Base-by-base conservation (phyloP, 352 stramenopile species). In the Phytopythium delawarense region DNA sequence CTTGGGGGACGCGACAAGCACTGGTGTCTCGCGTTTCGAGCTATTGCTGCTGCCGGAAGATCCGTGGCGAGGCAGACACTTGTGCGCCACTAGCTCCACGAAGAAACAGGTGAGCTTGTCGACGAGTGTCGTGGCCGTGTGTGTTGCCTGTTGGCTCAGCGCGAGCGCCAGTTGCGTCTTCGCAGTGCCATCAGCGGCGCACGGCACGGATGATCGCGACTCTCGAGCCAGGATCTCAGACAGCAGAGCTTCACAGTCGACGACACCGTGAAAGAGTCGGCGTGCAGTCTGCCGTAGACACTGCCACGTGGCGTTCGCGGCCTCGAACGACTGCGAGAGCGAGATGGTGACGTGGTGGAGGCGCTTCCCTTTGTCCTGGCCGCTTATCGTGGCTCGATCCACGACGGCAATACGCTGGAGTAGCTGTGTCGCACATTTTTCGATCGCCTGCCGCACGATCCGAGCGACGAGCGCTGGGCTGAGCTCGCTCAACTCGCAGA, bases 271-370 rank as follows among this genome's bases (percentile, higher is more conserved):
- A 21, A 57, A 57, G 30, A 28, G 30, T 18, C 9, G 51, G n/a
- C 15, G 67, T 65, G 64, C 67, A 70, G 12, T 70, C 54, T 18
- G 61, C 53, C n/a, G 66, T 53, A 30, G 69, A 58, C 7, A 67
- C 12, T n/a, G 68, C 63, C 32, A 53, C 23, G n/a, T 48, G 57
- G 11, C 42, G 8, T 12, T 49, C 34, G 52, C 51, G 28, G 9
- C 40, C 49, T 32, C 61, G 18, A 15, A 69, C 46, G 39, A 76
- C 40, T 70, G 40, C 0, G 71, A 39, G 9, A 53, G 16, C 23
- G 65, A 42, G 53, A 54, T 11, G 57, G 44, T 52, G 30, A 20
- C n/a, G 40, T 39, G 11, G 28, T 16, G 37, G 21, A 30, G 40
- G 42, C 18, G 52, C 32, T 45, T 46, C 49, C n/a, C 34, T 52